Conservation (phyloP, 192 early-diverging fungal genomes). For the Coemansia sp. region DNA sequence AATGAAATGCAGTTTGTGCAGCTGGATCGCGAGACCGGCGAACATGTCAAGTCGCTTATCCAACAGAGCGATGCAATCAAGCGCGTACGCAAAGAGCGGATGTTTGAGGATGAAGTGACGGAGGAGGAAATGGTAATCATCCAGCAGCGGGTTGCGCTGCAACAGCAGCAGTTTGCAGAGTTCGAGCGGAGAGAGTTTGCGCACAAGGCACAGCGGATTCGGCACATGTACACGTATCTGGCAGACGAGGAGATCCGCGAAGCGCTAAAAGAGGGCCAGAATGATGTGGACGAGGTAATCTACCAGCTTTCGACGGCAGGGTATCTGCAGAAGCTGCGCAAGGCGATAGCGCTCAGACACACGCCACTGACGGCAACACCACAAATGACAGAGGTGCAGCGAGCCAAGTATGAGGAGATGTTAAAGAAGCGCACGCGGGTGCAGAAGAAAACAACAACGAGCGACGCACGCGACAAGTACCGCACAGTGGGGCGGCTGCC, state of each 20-base stretch:
- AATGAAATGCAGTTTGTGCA: conserved; percentile 54
- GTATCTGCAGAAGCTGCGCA: conserved; percentile 69
- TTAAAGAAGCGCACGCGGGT: conserved; percentile 79
- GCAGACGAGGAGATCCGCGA: conserved; percentile 81
- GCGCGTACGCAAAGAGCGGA: conserved; percentile 77
- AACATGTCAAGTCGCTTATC: conserved; percentile 56
- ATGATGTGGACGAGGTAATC: conserved; percentile 92
- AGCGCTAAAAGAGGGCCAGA: conserved; percentile 71
- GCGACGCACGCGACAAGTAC: conserved; percentile 68
- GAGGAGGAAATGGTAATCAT: conserved; percentile 89
- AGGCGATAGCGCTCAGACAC: conserved; percentile 66
- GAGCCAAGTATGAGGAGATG: conserved; percentile 80
- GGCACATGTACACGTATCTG: conserved; percentile 73
- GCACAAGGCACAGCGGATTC: conserved; percentile 78
- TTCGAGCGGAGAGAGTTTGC: conserved; percentile 79
- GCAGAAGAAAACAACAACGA: conserved; percentile 77
- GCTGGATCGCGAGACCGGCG: conserved; percentile 54
- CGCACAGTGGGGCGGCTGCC: conserved; percentile 73
- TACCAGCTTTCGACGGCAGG: conserved; percentile 76
- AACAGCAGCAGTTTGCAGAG: conserved; percentile 87
- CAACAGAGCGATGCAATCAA: conserved; percentile 68
- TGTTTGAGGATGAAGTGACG: conserved; percentile 89
- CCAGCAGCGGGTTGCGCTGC: conserved; percentile 83
- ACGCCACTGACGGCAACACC: conserved; percentile 52
- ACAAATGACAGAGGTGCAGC: conserved; percentile 81